Percentiles rank a stretch among this genome's conserved stretches.
Evolutionary conservation across 306 rosid genomes (phyloP).

Genomic region (Prunus mira): DNA sequence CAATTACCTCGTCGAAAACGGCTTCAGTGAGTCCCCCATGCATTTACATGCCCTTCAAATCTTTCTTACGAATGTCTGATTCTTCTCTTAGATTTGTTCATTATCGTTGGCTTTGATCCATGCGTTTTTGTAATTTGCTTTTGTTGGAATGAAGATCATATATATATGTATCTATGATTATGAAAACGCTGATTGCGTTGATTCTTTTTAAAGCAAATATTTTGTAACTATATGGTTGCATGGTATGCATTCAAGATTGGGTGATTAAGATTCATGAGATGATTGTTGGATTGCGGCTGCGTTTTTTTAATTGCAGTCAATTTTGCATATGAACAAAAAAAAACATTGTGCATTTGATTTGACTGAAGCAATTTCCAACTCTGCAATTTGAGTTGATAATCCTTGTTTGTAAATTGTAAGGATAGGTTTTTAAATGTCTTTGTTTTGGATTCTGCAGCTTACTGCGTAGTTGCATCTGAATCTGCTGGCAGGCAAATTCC

Average conservation of each 20-base stretch:
- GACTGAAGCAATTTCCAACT: too few relatives aligned
- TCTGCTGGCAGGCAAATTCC: constrained; percentile 91
- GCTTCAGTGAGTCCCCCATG: constrained; percentile 61
- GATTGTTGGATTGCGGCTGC: too few relatives aligned
- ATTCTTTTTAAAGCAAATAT: neutral
- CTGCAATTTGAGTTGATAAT: neutral
- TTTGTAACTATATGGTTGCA: too few relatives aligned
- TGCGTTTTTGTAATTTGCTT: neutral
- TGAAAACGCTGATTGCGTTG: neutral
- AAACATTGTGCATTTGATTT: too few relatives aligned
- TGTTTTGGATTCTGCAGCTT: constrained; percentile 52
- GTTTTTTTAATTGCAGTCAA: too few relatives aligned
- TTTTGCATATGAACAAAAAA: too few relatives aligned
- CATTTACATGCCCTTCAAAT: neutral
- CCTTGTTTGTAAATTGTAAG: neutral
- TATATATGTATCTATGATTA: neutral
- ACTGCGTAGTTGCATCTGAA: constrained; percentile 82
- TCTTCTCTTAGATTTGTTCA: neutral
- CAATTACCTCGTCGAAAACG: constrained; percentile 88
- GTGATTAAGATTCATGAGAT: too few relatives aligned
- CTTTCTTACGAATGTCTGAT: neutral
- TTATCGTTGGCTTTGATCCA: neutral
- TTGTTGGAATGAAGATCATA: neutral
- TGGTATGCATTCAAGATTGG: too few relatives aligned
- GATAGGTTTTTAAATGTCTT: constrained; percentile 11